Evolutionary conservation across 1,284 basidiomycete genomes (phyloP).

Genomic region (Trichosporon asahii): DNA sequence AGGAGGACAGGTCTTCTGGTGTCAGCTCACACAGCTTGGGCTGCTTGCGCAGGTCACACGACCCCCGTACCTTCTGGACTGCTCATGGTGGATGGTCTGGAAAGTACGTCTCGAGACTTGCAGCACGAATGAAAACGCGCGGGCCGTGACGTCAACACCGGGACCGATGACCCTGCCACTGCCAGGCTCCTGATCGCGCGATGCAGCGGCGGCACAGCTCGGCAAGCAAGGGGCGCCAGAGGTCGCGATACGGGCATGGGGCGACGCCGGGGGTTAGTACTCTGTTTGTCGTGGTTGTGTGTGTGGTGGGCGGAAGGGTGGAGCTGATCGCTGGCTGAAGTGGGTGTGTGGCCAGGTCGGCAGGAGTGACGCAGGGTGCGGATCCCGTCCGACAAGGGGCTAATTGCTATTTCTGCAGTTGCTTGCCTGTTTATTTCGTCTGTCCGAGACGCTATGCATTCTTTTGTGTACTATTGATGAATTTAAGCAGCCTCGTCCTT

Average conservation of each 20-base stretch:
- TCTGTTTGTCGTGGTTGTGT: background rate
- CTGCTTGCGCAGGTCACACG: background rate
- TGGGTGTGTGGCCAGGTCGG: background rate
- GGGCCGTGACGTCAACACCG: background rate
- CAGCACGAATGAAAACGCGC: background rate
- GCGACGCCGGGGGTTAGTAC: background rate
- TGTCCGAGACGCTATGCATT: conserved; percentile 21
- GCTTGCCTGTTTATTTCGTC: background rate
- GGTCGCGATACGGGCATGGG: background rate
- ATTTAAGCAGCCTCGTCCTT: conserved; percentile 13
- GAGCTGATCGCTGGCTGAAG: background rate
- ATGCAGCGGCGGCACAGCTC: conserved; percentile 2
- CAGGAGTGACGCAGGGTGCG: background rate
- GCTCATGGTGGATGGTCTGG: conserved; percentile 4
- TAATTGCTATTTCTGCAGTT: background rate
- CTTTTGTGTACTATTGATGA: conserved; percentile 15
- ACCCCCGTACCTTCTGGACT: background rate
- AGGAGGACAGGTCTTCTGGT: background rate
- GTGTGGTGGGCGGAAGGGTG: background rate
- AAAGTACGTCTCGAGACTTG: background rate
- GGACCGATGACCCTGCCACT: background rate
- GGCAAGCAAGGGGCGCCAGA: background rate
- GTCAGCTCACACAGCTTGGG: no score
- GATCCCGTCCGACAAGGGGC: background rate
- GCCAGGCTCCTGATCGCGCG: background rate